These are phyloP conservation scores for Thielaviopsis punctulata DNA, from an alignment of 2,329 filamentous ascomycete genomes.

Conservation along the genomic window DNA sequence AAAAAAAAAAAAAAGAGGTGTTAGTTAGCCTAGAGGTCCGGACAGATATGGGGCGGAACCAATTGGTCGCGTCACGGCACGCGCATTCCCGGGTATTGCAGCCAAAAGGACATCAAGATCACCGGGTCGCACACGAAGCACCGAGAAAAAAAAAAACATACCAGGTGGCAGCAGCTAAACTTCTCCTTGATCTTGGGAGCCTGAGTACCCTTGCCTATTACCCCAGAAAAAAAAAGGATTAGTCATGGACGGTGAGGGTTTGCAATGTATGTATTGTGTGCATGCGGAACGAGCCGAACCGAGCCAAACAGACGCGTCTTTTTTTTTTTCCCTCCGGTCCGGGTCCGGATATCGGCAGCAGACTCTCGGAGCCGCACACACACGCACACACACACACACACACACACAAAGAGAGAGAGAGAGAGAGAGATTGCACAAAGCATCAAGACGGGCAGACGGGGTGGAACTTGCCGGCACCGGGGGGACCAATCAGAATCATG, in stretches of 20 bases:
- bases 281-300: not conserved
- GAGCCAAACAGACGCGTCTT: too few species aligned
- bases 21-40: not conserved
- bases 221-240: too few species aligned
- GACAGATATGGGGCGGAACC: not conserved
- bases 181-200: constrained; percentile 96
- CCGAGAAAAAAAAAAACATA: constrained; percentile 30
- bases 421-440: too few species aligned
- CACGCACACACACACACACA: too few species aligned
- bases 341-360: too few species aligned
- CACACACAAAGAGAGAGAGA: too few species aligned
- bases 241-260: too few species aligned
- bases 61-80: not conserved
- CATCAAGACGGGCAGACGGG: not conserved
- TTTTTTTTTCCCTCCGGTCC: too few species aligned
- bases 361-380: too few species aligned
- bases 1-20: not conserved
- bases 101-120: not conserved
- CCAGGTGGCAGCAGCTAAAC: constrained; percentile 92
- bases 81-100: not conserved
- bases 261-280: too few species aligned
- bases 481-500: constrained; percentile 96
- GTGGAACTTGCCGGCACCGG: constrained; percentile 67
- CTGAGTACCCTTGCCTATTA: constrained; percentile 96
- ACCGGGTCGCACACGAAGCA: not conserved